phyloP scores from a whole-genome alignment of 2,329 filamentous ascomycete genomes.

The Atkinsonella texensis region DNA sequence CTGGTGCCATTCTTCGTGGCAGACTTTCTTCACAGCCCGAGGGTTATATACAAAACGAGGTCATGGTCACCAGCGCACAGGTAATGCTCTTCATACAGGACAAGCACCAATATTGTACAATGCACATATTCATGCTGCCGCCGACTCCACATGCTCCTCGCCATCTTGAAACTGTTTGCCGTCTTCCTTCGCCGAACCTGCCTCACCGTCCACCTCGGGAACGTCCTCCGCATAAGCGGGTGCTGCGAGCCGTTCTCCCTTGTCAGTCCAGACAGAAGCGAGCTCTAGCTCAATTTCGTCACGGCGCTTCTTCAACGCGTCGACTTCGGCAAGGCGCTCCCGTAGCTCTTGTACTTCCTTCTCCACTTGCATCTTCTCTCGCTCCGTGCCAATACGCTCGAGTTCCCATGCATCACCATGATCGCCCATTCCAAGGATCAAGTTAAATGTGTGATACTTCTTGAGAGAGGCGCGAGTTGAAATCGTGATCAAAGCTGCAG shows the following conservation, averaged over 20 bases:
- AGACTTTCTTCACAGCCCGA: too few species aligned
- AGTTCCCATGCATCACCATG: conserved; percentile 83
- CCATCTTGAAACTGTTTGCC: not conserved
- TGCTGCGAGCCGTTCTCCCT: conserved; percentile 35
- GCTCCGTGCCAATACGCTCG: conserved; percentile 83
- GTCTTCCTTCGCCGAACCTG: not conserved
- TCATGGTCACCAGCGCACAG: too few species aligned
- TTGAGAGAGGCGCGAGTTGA: conserved; percentile 90
- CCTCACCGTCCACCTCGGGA: conserved; percentile 1
- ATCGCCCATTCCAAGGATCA: conserved; percentile 71
- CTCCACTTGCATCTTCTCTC: conserved; percentile 87
- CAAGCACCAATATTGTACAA: not conserved
- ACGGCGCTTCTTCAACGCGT: conserved; percentile 67
- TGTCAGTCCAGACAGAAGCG: conserved; percentile 47
- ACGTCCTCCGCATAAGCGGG: conserved; percentile 27
- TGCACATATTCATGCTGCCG: not conserved
- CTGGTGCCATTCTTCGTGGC: too few species aligned
- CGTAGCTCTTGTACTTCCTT: conserved; percentile 78
- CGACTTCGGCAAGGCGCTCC: conserved; percentile 68
- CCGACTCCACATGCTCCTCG: not conserved
- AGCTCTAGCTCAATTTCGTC: conserved; percentile 78
- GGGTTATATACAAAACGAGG: too few species aligned
- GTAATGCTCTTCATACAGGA: too few species aligned
- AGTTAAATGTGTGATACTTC: conserved; percentile 88
- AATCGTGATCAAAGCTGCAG: conserved; percentile 78